Percentiles rank a stretch among this genome's conserved stretches.
Evolutionary conservation across 352 stramenopile genomes (phyloP).

Genomic region (Globisporangium barbulae): DNA sequence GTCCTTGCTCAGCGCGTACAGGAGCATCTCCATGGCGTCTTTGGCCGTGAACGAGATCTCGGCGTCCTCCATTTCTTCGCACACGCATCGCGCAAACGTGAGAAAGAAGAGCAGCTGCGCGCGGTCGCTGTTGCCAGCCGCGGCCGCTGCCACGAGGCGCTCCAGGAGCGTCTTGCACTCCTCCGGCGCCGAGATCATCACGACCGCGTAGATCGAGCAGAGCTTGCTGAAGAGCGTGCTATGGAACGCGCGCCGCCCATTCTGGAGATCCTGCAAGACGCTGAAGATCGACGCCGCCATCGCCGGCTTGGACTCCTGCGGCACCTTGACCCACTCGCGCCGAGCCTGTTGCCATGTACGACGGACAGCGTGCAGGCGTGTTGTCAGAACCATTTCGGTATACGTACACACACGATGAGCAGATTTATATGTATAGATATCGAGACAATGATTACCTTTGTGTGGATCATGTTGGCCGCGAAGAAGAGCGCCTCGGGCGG

Average conservation of each 20-base stretch:
- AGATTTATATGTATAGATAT: constrained; percentile 1
- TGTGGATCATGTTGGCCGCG: constrained; percentile 70
- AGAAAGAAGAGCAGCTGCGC: constrained; percentile 48
- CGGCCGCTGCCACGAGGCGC: constrained; percentile 23
- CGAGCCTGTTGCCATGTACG: constrained; percentile 24
- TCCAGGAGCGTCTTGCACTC: constrained; percentile 45
- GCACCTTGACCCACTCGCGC: constrained; percentile 56
- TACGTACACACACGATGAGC: constrained; percentile 5
- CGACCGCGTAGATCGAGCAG: constrained; percentile 54
- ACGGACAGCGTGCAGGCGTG: not conserved
- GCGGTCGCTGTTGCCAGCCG: constrained; percentile 23
- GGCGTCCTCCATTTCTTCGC: constrained; percentile 64
- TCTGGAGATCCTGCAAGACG: constrained; percentile 36
- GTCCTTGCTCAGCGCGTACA: constrained; percentile 39
- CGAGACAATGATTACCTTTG: constrained; percentile 31
- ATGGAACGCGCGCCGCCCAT: constrained; percentile 21
- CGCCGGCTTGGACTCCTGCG: constrained; percentile 28
- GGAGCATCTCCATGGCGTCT: constrained; percentile 61
- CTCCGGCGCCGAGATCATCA: constrained; percentile 47
- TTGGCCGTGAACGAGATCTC: constrained; percentile 55
- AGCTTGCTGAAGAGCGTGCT: constrained; percentile 53
- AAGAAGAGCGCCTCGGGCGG: constrained; percentile 66
- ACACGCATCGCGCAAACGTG: constrained; percentile 52
- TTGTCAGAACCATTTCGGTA: not conserved
- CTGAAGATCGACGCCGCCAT: constrained; percentile 35